Base-by-base conservation (phyloP, 1,284 basidiomycete genomes). In the Fomitopsis pinicola region DNA sequence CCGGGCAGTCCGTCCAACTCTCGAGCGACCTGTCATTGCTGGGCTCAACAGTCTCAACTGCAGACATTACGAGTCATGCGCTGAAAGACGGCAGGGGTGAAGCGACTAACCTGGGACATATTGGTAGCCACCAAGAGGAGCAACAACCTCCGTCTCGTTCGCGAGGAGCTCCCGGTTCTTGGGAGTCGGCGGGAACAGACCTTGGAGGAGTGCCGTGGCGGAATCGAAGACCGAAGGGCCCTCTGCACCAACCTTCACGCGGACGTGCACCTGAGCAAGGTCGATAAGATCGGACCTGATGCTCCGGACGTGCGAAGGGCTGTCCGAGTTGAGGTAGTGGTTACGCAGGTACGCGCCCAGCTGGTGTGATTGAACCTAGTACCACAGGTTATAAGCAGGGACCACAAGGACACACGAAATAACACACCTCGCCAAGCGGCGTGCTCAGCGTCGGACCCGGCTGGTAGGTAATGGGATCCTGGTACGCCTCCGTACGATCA, bases 221-320 rank as follows among this genome's bases (percentile, higher is more conserved):
- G 88, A 89, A 77, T 94, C 91, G 74, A 94, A 91, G 66, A 94
- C 92, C 42, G 92, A 88, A 22, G 87, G 80, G 53, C 92, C 92
- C 72, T 95, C 93, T 59, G 87, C 89, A 58, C 92, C 93, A 59
- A 87, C 88, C 76, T 94, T 94, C 69, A 89, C 89, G 62, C 85
- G 85, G 59, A 90, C 83, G 68, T 88, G 85, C 65, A 92, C 78
- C 73, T 92, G 83, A 62, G 77, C 79, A 67, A 89, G 87, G 76
- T 90, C 82, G 45, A 89, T 85, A 63, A 91, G 78, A 65, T 90
- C 86, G 35, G 80, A 74, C 62, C 79, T 78, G 71, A 95, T 83
- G 36, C 84, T 87, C 36, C 80, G 74, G 67, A 96, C 89, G 71
- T 83, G 86, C 17, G 84, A 85, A 2, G 85, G 73, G 22, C 88